Base-by-base conservation (phyloP, 345 rosid species). In the Euphorbia peplus region DNA sequence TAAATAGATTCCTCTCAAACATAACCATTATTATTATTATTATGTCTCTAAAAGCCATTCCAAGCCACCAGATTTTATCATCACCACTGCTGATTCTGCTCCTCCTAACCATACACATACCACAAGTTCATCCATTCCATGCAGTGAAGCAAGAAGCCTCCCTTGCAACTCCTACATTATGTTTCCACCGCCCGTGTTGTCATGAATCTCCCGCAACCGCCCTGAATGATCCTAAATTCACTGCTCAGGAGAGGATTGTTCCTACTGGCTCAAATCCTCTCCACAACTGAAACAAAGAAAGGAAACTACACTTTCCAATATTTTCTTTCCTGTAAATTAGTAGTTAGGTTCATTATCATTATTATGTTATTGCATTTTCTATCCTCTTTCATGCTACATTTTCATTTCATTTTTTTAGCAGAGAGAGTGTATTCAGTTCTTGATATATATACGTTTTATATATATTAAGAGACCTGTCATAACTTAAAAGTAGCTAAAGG, bases 251-350 rank as follows among this genome's bases (percentile, higher is more conserved):
- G 46, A 42, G 72, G 30, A 41, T 28, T 16, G 51, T 68, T 44
- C 64, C 63, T 12, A 28, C 56, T 12, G 72, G 72, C 5, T 51
- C 72, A 29, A 68, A 68, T 44, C 72, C 72, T 22, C 72, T 68
- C 28, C 72, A 68, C 32, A 68, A 68, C 64, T 68, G 55, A 68
- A n/a, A n/a, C n/a, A n/a, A n/a, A n/a, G n/a, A n/a, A n/a, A n/a
- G n/a, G n/a, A n/a, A n/a, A n/a, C n/a, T n/a, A n/a, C n/a, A n/a
- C n/a, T n/a, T n/a, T n/a, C n/a, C n/a, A n/a, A n/a, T n/a, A n/a
- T n/a, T n/a, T n/a, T n/a, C n/a, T n/a, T n/a, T n/a, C n/a, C n/a
- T n/a, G n/a, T n/a, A n/a, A n/a, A n/a, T n/a, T n/a, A n/a, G n/a
- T n/a, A n/a, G n/a, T n/a, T n/a, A n/a, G n/a, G n/a, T n/a, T n/a